Conservation (phyloP, 805 yeast genomes). For the Blastobotrys attinorum region DNA sequence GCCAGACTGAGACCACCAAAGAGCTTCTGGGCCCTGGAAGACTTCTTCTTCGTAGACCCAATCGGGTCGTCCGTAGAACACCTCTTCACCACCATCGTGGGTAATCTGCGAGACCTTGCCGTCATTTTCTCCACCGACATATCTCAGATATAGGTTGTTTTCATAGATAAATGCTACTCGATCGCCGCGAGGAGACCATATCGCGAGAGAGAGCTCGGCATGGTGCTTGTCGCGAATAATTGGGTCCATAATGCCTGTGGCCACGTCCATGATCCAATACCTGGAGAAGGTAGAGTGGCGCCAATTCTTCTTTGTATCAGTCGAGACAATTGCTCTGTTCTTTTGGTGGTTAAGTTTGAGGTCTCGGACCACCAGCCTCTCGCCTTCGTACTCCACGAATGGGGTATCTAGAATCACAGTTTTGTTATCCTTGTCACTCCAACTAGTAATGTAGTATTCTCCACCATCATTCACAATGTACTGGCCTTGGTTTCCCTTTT, state of each 20-base stretch:
- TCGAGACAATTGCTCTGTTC: slow-evolving; percentile 44
- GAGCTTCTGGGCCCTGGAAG: slow-evolving; percentile 54
- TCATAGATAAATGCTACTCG: slow-evolving; percentile 58
- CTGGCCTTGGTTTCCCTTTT: slow-evolving; percentile 32
- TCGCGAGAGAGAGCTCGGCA: slow-evolving; percentile 42
- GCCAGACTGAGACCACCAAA: slow-evolving; percentile 87
- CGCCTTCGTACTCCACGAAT: slow-evolving; percentile 36
- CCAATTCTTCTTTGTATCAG: slow-evolving; percentile 47
- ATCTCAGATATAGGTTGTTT: slow-evolving; percentile 58
- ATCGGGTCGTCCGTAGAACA: slow-evolving; percentile 85
- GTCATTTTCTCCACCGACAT: slow-evolving; percentile 30
- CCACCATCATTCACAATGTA: slow-evolving; percentile 46
- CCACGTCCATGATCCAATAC: slow-evolving; percentile 56
- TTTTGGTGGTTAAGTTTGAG: slow-evolving; percentile 39
- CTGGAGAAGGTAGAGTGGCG: slow-evolving; percentile 60
- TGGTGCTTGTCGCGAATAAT: slow-evolving; percentile 20
- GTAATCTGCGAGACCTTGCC: slow-evolving; percentile 44
- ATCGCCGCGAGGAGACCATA: slow-evolving; percentile 69
- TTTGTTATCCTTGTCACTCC: slow-evolving; percentile 15
- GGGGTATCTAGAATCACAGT: slow-evolving; percentile 9
- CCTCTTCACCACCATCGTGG: slow-evolving; percentile 55
- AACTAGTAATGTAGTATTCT: slow-evolving; percentile 50
- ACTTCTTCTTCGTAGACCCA: slow-evolving; percentile 96
- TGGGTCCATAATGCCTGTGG: slow-evolving; percentile 27
- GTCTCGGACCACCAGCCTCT: slow-evolving; percentile 33